These are phyloP conservation scores for Macrolepiota fuliginosa DNA, from an alignment of 768 basidiomycete species.

Conservation along the genomic window DNA sequence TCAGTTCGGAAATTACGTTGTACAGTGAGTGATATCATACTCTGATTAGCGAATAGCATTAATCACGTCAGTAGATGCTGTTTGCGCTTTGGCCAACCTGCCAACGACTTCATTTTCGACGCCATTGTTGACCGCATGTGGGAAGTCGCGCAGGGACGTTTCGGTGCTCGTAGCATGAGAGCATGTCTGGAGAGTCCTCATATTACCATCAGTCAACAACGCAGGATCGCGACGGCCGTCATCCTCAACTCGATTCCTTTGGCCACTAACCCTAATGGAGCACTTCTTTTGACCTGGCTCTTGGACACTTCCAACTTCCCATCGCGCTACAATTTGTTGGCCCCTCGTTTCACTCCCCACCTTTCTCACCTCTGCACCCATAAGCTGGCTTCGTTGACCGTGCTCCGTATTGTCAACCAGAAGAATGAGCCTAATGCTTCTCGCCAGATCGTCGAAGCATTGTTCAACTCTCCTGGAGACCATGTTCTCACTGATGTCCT, in stretches of 20 bases:
- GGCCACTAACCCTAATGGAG: conserved; percentile 97
- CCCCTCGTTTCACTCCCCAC: conserved; percentile 95
- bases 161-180: conserved; percentile 96
- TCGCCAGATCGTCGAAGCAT: conserved; percentile 78
- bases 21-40: conserved; percentile 59
- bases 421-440: conserved; percentile 91
- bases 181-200: conserved; percentile 92
- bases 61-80: conserved; percentile 57
- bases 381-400: conserved; percentile 93
- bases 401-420: conserved; percentile 95
- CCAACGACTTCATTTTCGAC: conserved; percentile 95
- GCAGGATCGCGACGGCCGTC: conserved; percentile 91
- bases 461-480: conserved; percentile 89
- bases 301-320: conserved; percentile 94
- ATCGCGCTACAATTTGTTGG: conserved; percentile 91
- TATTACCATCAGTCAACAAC: conserved; percentile 86
- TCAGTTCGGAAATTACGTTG: conserved; percentile 91
- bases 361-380: conserved; percentile 97
- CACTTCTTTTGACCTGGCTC: conserved; percentile 93
- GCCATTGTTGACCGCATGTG: conserved; percentile 97
- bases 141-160: conserved; percentile 97
- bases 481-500: conserved; percentile 92
- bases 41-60: background rate
- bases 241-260: conserved; percentile 97
- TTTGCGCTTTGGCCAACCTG: conserved; percentile 85